Evolutionary conservation across 495 filamentous ascomycete species (phyloP), one percentile per base, ranked within the genome.

Genomic region (Xylaria acuta): DNA sequence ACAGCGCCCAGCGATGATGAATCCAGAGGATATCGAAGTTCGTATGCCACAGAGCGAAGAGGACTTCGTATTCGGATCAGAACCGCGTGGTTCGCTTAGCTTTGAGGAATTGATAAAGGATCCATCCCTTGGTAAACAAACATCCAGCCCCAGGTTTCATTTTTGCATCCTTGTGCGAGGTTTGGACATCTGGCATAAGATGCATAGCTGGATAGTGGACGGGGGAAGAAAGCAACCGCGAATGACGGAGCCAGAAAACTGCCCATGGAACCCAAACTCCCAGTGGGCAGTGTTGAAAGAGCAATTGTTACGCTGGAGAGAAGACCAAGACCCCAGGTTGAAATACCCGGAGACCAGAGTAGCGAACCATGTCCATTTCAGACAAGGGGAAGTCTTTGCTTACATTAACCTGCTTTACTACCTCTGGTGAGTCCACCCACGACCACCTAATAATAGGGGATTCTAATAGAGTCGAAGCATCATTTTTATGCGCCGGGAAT

Each of bases 401-500:
- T 64, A 71, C 69, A 71, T 64, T 22, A 71, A 64, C 36, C 56
- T 64, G 32, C 60, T 64, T 3, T 64, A 64, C 18, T 64, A 71
- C 27, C 59, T 71, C 41, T 54, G 69, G 69, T 64, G 30, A 64
- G 69, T 56, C 27, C 41, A 49, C 20, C 7, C 27, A n/a, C 16
- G n/a, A n/a, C 7, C 30, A 1, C 41, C 20, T 5, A 43, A 45
- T 32, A n/a, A 43, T n/a, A 18, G 2, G 1, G n/a, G 3, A 25
- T 5, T 53, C 56, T 63, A 63, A 70, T 16, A 59, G 9, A 1
- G 6, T 18, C 43, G 22, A 63, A 64, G 59, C 34, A 49, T 64
- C 22, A 45, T 71, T 20, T 71, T 54, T 22, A 53, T 64, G 25
- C 47, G 69, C 16, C 43, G 69, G 36, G 69, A 71, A 51, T 71